These are phyloP conservation scores for Microbotryum scabiosae DNA, from an alignment of 1,284 basidiomycete species.

Conservation along the genomic window DNA sequence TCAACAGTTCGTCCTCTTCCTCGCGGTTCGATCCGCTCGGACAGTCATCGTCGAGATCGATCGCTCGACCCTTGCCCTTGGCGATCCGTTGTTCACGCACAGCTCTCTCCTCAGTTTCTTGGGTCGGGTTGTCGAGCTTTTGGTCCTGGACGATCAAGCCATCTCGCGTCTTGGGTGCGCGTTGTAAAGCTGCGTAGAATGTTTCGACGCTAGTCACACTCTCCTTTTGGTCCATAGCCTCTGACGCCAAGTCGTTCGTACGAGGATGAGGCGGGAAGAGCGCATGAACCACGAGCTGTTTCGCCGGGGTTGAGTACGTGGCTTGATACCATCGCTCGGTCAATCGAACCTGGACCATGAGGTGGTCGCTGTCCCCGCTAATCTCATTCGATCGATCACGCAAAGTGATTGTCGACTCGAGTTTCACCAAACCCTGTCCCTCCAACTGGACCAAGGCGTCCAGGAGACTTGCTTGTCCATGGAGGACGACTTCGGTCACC, in stretches of 20 bases:
- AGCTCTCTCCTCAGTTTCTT: constrained; percentile 2
- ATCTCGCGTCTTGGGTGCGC: constrained; percentile 13
- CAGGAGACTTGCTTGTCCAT: constrained; percentile 18
- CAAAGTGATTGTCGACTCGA: background rate
- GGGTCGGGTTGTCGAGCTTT: background rate
- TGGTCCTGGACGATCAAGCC: constrained; percentile 5
- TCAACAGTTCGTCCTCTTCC: constrained; percentile 20
- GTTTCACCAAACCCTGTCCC: background rate
- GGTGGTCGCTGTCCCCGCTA: background rate
- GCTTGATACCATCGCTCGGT: background rate
- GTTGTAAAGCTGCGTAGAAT: constrained; percentile 17
- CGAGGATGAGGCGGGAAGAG: constrained; percentile 6
- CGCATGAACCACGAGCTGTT: constrained; percentile 16
- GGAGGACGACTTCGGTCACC: background rate
- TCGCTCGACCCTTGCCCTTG: constrained; percentile 27
- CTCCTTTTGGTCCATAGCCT: too few species aligned
- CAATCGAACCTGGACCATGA: constrained; percentile 9
- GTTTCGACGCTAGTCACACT: constrained; percentile 8
- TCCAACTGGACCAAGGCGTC: constrained; percentile 13
- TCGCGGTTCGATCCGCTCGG: background rate
- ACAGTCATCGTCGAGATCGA: background rate
- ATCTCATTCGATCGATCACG: background rate
- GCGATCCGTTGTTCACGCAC: constrained; percentile 1
- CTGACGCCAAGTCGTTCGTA: too few species aligned
- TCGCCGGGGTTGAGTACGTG: constrained; percentile 1